Percentiles rank a stretch among this genome's conserved stretches.
Evolutionary conservation across 1,284 basidiomycete species (phyloP).

Genomic region (Albatrellus sp.): DNA sequence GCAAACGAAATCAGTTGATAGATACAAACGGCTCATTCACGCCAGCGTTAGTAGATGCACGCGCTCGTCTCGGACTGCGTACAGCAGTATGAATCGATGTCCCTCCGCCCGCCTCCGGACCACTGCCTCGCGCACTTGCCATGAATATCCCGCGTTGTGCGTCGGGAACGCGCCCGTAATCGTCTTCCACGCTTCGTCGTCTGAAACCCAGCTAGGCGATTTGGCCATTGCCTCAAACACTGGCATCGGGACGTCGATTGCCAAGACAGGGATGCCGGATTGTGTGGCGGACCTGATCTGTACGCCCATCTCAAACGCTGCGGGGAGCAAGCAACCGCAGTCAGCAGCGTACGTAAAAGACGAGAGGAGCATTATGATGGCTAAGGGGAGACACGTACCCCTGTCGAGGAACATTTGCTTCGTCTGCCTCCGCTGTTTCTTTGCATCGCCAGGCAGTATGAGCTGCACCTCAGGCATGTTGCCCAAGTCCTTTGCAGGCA

Average conservation of each 20-base stretch:
- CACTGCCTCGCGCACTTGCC: slow-evolving; percentile 54
- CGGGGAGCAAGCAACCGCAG: slow-evolving; percentile 1
- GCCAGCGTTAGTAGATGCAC: slow-evolving; percentile 44
- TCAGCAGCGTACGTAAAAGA: neutral
- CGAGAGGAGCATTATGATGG: neutral
- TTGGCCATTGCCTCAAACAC: slow-evolving; percentile 53
- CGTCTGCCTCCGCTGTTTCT: slow-evolving; percentile 61
- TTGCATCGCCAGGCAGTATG: slow-evolving; percentile 51
- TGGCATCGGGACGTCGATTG: slow-evolving; percentile 47
- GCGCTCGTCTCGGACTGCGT: slow-evolving; percentile 59
- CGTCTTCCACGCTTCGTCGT: slow-evolving; percentile 62
- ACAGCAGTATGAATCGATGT: slow-evolving; percentile 48
- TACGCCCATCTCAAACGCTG: slow-evolving; percentile 50
- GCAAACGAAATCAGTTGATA: neutral
- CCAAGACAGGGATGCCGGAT: slow-evolving; percentile 52
- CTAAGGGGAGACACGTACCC: slow-evolving; percentile 26
- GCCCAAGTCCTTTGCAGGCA: slow-evolving; percentile 30
- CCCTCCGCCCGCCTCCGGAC: slow-evolving; percentile 50
- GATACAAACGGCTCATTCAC: neutral
- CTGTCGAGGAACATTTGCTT: slow-evolving; percentile 59
- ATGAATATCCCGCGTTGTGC: slow-evolving; percentile 39
- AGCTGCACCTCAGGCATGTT: slow-evolving; percentile 43
- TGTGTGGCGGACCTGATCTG: slow-evolving; percentile 46
- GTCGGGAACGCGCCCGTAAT: slow-evolving; percentile 42
- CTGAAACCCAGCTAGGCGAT: slow-evolving; percentile 50